Base-by-base conservation (phyloP, 2,329 filamentous ascomycete genomes). In the Cladosporium sp. region DNA sequence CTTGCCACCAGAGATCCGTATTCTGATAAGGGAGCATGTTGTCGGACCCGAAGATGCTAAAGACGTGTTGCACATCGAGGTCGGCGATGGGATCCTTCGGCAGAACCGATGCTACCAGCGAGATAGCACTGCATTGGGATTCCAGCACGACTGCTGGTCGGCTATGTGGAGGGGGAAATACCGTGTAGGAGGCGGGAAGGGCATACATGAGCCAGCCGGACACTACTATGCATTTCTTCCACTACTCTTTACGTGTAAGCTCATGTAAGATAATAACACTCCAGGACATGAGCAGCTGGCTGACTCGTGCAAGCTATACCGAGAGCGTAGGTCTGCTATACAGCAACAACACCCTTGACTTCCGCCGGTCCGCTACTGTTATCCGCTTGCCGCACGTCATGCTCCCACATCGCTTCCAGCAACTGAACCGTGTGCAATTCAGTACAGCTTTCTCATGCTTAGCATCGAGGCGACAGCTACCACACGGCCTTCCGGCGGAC, bases 131-230 rank as follows among this genome's bases (percentile, higher is more conserved):
- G 15, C 22, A 44, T 36, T 44, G 35, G 45, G 20, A 24, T 50
- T 57, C 45, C 45, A 57, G 40, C 55, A 57, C 55, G 35, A 51
- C 36, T 57, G 55, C 44, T 57, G 55, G 55, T 42, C 36, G 28
- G 45, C 45, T 25, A 22, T 45, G 34, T 57, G 45, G 45, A 57
- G 45, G 40, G 35, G 35, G 34, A 32, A 36, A 32, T 50, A 36
- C 44, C 35, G 45, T 20, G 55, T 44, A 24, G 34, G 47, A 24
- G 35, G 47, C 36, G 36, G 28, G 47, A 32, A 24, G 22, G 47
- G 47, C 17, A 51, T 17, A 19, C 8, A 40, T 32, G 55, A 51
- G 55, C 55, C 35, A 24, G 39, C 22, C 34, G 36, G n/a, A 35
- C 40, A 48, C 32, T 47, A 35, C 28, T 48, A 39, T 47, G 40